Conservation (phyloP, 1,139 yeast species). For the Yamadazyma jaroonii region DNA sequence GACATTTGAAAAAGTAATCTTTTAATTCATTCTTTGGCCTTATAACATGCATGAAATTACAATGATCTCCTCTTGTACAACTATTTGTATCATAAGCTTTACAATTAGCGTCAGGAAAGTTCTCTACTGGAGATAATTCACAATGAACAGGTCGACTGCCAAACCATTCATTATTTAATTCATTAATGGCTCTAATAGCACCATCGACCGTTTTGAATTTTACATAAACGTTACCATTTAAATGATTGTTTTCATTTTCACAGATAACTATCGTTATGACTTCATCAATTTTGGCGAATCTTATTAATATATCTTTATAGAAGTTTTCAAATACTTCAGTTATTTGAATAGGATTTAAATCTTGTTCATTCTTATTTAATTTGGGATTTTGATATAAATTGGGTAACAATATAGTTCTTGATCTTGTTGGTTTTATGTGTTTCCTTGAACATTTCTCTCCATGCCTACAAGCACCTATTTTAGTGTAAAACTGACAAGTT, state of each 20-base stretch:
- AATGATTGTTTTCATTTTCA: slow-evolving; percentile 76
- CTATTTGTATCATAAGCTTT: slow-evolving; percentile 58
- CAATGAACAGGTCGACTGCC: slow-evolving; percentile 76
- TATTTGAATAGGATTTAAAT: slow-evolving; percentile 37
- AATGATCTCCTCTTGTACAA: slow-evolving; percentile 67
- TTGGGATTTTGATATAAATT: slow-evolving; percentile 71
- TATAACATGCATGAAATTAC: slow-evolving; percentile 84
- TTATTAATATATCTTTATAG: slow-evolving; percentile 71
- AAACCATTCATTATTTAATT: slow-evolving; percentile 79
- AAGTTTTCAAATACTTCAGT: slow-evolving; percentile 60
- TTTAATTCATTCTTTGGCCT: slow-evolving; percentile 49
- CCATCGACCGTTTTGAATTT: slow-evolving; percentile 52
- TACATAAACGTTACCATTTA: slow-evolving; percentile 83
- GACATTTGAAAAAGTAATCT: slow-evolving; percentile 36
- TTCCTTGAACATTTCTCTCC: slow-evolving; percentile 84
- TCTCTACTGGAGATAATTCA: slow-evolving; percentile 74
- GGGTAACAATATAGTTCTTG: slow-evolving; percentile 65
- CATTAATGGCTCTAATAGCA: slow-evolving; percentile 60
- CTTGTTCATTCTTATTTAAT: slow-evolving; percentile 31
- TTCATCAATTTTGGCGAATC: slow-evolving; percentile 63
- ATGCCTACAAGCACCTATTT: slow-evolving; percentile 92
- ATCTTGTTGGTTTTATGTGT: slow-evolving; percentile 68
- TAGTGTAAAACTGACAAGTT: slow-evolving; percentile 60
- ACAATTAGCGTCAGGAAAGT: slow-evolving; percentile 74
- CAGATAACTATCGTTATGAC: slow-evolving; percentile 70